A percentile compares a stretch with the other conserved stretches of the same genome.
Evolutionary conservation across 345 rosid genomes (phyloP).

Genomic region (Sapria himalayana): DNA sequence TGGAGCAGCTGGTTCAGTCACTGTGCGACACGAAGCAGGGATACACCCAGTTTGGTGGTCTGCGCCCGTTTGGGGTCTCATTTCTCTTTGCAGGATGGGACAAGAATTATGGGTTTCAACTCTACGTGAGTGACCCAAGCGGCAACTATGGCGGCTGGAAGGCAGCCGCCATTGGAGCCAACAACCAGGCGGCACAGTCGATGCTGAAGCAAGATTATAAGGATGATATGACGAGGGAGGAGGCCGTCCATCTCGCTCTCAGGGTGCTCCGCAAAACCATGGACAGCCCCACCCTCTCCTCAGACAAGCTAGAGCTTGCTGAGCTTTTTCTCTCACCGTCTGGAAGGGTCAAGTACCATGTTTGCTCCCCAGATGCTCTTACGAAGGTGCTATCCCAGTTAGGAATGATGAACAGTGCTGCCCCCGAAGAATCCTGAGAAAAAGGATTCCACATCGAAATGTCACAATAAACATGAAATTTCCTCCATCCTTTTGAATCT

Average conservation of each 20-base stretch:
- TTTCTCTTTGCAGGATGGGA: conserved; percentile 96
- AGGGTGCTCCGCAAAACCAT: conserved; percentile 92
- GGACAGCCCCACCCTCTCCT: conserved; percentile 94
- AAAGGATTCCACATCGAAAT: too few relatives aligned
- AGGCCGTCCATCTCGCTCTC: conserved; percentile 69
- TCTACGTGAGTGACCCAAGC: conserved; percentile 90
- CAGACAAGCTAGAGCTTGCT: conserved; percentile 84
- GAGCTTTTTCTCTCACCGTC: conserved; percentile 65
- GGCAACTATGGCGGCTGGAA: conserved; percentile 96
- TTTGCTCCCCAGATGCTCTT: conserved; percentile 52
- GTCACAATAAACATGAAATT: too few relatives aligned
- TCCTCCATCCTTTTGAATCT: too few relatives aligned
- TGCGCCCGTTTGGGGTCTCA: conserved; percentile 87
- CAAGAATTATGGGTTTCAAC: conserved; percentile 76
- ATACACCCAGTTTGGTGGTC: conserved; percentile 92
- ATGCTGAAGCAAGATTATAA: conserved; percentile 93
- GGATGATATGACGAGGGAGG: conserved; percentile 73
- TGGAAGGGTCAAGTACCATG: conserved; percentile 74
- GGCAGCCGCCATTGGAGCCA: conserved; percentile 90
- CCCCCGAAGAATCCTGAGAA: too few relatives aligned
- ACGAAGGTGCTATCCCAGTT: conserved; percentile 53
- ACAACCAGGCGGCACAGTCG: conserved; percentile 95
- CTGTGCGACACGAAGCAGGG: conserved; percentile 95
- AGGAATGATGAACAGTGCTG: conserved; percentile 66
- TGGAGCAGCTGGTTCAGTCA: conserved; percentile 88